phyloP scores from a whole-genome alignment of 441 rosid genomes.

The Melastoma candidum region DNA sequence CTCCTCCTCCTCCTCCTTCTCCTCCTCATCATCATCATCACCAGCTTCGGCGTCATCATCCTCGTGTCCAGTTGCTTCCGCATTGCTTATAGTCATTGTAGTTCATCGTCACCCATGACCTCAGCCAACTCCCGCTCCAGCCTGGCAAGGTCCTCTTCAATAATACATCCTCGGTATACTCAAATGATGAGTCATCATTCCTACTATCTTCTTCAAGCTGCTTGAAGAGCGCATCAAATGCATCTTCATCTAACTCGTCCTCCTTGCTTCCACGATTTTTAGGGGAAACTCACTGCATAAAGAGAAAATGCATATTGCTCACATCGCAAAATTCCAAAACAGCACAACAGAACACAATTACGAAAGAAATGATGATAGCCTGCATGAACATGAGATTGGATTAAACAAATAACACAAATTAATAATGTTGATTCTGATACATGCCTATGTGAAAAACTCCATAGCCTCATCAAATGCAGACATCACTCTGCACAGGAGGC shows the following conservation, averaged over 20 bases:
- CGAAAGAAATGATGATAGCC: not conserved
- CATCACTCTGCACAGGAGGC: no score
- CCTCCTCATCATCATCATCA: not conserved
- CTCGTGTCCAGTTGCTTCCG: conserved; percentile 4
- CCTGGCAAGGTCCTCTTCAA: conserved; percentile 53
- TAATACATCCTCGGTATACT: conserved; percentile 37
- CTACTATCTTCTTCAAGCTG: conserved; percentile 66
- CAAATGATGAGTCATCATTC: conserved; percentile 25
- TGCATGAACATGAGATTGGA: not conserved
- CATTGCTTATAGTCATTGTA: conserved; percentile 10
- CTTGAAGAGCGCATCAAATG: conserved; percentile 61
- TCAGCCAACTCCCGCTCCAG: conserved; percentile 56
- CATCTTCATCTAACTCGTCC: conserved; percentile 46
- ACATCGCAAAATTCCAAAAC: not conserved
- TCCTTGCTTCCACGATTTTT: conserved; percentile 24
- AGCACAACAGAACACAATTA: not conserved
- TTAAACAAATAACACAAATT: no score
- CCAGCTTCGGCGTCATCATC: conserved; percentile 3
- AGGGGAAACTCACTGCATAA: conserved; percentile 11
- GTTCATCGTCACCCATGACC: conserved; percentile 44
- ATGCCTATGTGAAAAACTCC: no score
- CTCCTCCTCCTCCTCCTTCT: conserved; percentile 44
- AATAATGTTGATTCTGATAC: no score
- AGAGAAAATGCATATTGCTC: not conserved
- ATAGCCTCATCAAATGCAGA: no score